Evolutionary conservation across 805 yeast species (phyloP).

Genomic region (Dipodascus geniculatus): DNA sequence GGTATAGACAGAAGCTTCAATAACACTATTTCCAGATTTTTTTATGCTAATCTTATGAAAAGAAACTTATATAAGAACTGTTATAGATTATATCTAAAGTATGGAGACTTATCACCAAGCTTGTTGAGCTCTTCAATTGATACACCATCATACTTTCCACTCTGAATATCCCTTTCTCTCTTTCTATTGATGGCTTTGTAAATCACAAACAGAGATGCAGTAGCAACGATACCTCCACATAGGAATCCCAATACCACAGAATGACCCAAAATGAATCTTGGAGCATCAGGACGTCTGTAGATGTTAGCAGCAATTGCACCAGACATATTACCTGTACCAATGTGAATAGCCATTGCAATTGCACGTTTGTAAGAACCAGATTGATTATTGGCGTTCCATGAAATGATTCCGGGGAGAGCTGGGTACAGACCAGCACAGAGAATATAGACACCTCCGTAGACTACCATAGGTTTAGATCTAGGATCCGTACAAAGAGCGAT

Average conservation of each 20-base stretch:
- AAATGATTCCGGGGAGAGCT: constrained; percentile 46
- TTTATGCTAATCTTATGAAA: no score
- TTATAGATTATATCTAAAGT: constrained; percentile 22
- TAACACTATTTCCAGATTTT: no score
- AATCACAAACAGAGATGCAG: constrained; percentile 10
- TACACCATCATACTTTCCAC: constrained; percentile 23
- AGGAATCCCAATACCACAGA: constrained; percentile 34
- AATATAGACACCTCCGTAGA: constrained; percentile 48
- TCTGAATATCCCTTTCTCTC: constrained; percentile 18
- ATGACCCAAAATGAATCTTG: constrained; percentile 39
- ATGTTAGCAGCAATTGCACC: constrained; percentile 46
- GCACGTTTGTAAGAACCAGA: constrained; percentile 47
- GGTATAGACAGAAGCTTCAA: no score
- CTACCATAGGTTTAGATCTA: constrained; percentile 26
- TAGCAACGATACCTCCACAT: constrained; percentile 16
- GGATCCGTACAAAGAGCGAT: constrained; percentile 38
- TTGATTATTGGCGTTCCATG: constrained; percentile 47
- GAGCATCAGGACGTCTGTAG: constrained; percentile 39
- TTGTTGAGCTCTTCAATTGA: constrained; percentile 23
- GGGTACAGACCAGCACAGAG: constrained; percentile 42
- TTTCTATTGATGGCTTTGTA: constrained; percentile 17
- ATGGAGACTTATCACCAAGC: constrained; percentile 34
- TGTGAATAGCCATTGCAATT: constrained; percentile 42
- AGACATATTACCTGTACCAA: constrained; percentile 56
- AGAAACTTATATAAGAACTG: background rate